Evolutionary conservation across 306 rosid genomes (phyloP), one percentile per base, ranked within the genome.

Genomic region (Inga oerstediana): DNA sequence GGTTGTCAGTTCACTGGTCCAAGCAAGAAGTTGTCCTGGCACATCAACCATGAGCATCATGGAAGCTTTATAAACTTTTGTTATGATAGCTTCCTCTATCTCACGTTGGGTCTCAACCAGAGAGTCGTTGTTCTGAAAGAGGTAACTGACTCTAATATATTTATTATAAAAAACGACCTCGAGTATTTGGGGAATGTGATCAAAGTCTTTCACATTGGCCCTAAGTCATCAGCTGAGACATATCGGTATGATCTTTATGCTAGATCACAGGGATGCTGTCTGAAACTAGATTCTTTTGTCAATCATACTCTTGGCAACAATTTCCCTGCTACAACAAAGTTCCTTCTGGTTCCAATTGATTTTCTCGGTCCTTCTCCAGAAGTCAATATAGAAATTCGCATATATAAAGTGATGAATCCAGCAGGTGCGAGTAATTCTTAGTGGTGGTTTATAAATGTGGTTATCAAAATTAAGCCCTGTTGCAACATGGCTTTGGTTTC

Each of bases 1-100:
- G 83, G 52, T 74, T 94, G 98, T 64, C 54, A 52, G 24, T 85
- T 83, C 71, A 66, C 86, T 85, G 89, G 89, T n/a, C 88, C 97
- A 12, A 51, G 79, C 19, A 84, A 84, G 83, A 84, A 81, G 88
- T 70, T 94, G 68, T 78, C 81, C 39, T 80, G 10, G 66, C 66
- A 59, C 32, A 59, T 59, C 66, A n/a, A 13, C 32, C 12, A 59
- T 59, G 30, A 59, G 5, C 66, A 59, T 48, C 48, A 93, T 91
- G 74, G 62, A 24, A 78, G 80, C 79, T 88, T 90, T 64, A 37
- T 69, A 30, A 73, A 22, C 52, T 92, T 94, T 76, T 4, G 3
- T n/a, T 94, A 85, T 75, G 87, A 22, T 59, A n/a, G 12, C 66
- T 20, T n/a, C 32, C 82, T 78, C 22, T 10, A n/a, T 61, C 37